Percentiles rank a stretch among this genome's conserved stretches.
phyloP scores from a whole-genome alignment of 2,329 filamentous ascomycete species.

The Alternaria atra region DNA sequence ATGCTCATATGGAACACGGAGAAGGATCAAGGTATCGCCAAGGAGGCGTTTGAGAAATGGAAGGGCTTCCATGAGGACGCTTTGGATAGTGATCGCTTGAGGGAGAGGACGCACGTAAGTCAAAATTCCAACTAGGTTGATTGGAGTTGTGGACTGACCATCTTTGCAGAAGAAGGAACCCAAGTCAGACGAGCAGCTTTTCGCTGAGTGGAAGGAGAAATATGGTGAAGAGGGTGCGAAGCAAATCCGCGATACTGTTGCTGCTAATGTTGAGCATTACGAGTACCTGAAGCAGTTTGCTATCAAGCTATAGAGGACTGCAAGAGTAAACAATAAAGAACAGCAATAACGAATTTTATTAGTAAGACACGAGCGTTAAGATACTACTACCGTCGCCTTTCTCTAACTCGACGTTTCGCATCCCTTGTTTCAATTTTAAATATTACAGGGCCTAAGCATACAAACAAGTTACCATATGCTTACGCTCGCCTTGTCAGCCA shows the following conservation, averaged over 20 bases:
- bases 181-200: constrained; percentile 71
- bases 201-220: constrained; percentile 76
- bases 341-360: not conserved
- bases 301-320: constrained; percentile 57
- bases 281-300: constrained; percentile 84
- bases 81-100: constrained; percentile 80
- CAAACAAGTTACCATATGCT: not conserved
- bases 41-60: constrained; percentile 92
- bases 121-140: not conserved
- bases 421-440: not conserved
- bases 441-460: too few species aligned
- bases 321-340: not conserved
- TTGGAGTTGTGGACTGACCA: not conserved
- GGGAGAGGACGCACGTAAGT: constrained; percentile 70
- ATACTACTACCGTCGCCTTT: not conserved
- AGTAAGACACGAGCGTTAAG: not conserved
- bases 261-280: constrained; percentile 77
- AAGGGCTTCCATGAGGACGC: constrained; percentile 96
- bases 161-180: constrained; percentile 64
- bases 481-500: not conserved
- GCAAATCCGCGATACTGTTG: constrained; percentile 74
- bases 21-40: constrained; percentile 73
- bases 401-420: not conserved
- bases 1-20: constrained; percentile 89
- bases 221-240: constrained; percentile 76